Evolutionary conservation across 2,329 filamentous ascomycete species (phyloP).

Genomic region (Hypoxylon sp.): DNA sequence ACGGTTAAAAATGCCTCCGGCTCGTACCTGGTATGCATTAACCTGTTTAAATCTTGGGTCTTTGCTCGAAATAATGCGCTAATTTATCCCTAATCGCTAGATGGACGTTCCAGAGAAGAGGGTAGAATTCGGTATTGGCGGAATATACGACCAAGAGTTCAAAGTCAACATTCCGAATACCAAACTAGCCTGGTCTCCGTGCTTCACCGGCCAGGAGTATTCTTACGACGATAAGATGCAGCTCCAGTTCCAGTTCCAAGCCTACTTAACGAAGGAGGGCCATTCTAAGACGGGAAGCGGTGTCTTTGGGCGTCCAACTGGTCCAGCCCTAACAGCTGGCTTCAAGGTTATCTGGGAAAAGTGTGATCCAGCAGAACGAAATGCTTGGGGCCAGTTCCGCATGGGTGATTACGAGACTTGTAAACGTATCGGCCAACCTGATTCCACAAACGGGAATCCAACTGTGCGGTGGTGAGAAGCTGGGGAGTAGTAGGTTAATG

Average conservation of each 20-base stretch:
- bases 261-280: slow-evolving; percentile 40
- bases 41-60: background rate
- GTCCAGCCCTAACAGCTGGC: slow-evolving; percentile 35
- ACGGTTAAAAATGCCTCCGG: slow-evolving; percentile 40
- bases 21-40: slow-evolving; percentile 33
- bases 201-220: slow-evolving; percentile 41
- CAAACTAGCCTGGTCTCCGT: slow-evolving; percentile 38
- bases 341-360: slow-evolving; percentile 41
- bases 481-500: background rate
- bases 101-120: slow-evolving; percentile 33
- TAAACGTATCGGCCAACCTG: slow-evolving; percentile 23
- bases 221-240: slow-evolving; percentile 43
- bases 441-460: slow-evolving; percentile 24
- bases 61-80: background rate
- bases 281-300: slow-evolving; percentile 36
- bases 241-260: slow-evolving; percentile 43
- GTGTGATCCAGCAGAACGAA: slow-evolving; percentile 33
- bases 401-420: slow-evolving; percentile 42
- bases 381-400: slow-evolving; percentile 41
- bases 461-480: slow-evolving; percentile 37
- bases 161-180: slow-evolving; percentile 34
- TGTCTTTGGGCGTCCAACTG: slow-evolving; percentile 33
- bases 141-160: slow-evolving; percentile 39
- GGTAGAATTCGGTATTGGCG: slow-evolving; percentile 31
- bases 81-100: slow-evolving; percentile 2